Conservation (phyloP, 768 basidiomycete species). For the Boletus speciosus region DNA sequence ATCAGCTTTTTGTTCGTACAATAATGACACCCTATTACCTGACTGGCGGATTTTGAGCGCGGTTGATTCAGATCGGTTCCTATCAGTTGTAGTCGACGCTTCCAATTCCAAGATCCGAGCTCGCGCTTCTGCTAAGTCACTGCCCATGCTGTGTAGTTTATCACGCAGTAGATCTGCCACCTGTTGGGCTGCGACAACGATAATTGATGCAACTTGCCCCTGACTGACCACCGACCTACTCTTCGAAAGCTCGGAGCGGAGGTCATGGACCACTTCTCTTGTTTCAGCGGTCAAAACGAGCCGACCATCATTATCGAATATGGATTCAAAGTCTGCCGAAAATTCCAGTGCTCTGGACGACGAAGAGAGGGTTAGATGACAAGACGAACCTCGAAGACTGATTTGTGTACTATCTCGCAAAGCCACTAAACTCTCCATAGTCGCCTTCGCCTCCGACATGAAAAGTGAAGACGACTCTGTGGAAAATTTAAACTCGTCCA, state of each 20-base stretch:
- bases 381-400: slow-evolving; percentile 27
- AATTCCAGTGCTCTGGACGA: not conserved
- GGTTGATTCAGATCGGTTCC: slow-evolving; percentile 18
- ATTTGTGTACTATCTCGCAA: slow-evolving; percentile 20
- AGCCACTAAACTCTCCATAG: slow-evolving; percentile 24
- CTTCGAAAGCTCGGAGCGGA: slow-evolving; percentile 35
- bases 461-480: slow-evolving; percentile 21
- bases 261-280: slow-evolving; percentile 30
- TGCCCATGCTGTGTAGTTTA: slow-evolving; percentile 39
- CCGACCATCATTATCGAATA: slow-evolving; percentile 26
- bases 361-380: not conserved
- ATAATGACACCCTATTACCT: slow-evolving; percentile 11
- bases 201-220: not conserved
- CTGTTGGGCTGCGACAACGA: slow-evolving; percentile 39
- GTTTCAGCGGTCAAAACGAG: slow-evolving; percentile 26
- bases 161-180: slow-evolving; percentile 48
- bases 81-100: slow-evolving; percentile 18
- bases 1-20: slow-evolving; percentile 13
- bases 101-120: slow-evolving; percentile 39
- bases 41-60: slow-evolving; percentile 25
- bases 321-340: slow-evolving; percentile 27
- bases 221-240: slow-evolving; percentile 22
- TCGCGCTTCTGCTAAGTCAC: slow-evolving; percentile 42
- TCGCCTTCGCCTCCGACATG: slow-evolving; percentile 22
- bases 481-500: slow-evolving; percentile 27